A percentile compares a stretch with the other conserved stretches of the same genome.
phyloP scores from a whole-genome alignment of 1,284 basidiomycete species.

The Puccinia coronata region DNA sequence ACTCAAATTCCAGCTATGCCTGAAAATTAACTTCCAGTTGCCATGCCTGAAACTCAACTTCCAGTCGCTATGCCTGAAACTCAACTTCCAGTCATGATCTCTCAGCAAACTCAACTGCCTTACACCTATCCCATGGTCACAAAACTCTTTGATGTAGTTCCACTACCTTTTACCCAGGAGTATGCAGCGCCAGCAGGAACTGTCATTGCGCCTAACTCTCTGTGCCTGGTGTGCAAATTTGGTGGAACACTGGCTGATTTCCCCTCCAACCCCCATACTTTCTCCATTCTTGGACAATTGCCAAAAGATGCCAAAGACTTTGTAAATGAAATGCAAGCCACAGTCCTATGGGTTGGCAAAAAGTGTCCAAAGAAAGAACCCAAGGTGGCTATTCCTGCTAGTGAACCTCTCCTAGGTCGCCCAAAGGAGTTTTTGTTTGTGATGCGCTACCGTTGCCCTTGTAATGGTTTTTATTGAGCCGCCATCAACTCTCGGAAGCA shows the following conservation, averaged over 20 bases:
- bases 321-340: background rate
- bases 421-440: background rate
- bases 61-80: too few species aligned
- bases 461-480: background rate
- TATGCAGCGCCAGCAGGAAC: background rate
- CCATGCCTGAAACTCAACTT: too few species aligned
- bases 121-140: too few species aligned
- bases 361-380: too few species aligned
- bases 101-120: too few species aligned
- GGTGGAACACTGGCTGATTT: background rate
- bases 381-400: too few species aligned
- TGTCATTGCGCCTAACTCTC: background rate
- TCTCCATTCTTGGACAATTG: background rate
- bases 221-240: background rate
- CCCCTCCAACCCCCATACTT: background rate
- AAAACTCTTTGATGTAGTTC: conserved; percentile 60
- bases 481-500: background rate
- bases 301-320: background rate
- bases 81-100: too few species aligned
- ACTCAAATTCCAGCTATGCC: too few species aligned
- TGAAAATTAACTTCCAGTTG: too few species aligned
- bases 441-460: background rate
- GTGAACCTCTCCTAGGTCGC: background rate
- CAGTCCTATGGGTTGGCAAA: background rate
- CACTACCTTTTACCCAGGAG: background rate